Percentiles rank a stretch among this genome's conserved stretches.
Conservation (phyloP, 805 yeast species). For the Saturnispora gosingensis region DNA sequence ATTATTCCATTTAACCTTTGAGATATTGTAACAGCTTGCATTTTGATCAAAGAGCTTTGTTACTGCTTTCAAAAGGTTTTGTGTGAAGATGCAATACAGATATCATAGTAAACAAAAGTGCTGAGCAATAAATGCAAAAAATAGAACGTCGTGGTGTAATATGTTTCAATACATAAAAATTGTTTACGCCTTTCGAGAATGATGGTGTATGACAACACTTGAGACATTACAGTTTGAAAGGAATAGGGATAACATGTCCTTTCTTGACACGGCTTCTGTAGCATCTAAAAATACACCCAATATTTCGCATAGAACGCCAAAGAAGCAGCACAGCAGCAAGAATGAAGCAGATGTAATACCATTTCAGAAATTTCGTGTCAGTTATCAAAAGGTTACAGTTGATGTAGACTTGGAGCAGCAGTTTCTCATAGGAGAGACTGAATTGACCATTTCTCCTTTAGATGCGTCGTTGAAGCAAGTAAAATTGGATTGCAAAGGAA, state of each 20-base stretch:
- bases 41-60: too few relatives aligned
- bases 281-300: conserved; percentile 11
- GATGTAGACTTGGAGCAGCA: conserved; percentile 69
- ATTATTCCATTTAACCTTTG: too few relatives aligned
- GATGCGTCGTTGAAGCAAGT: conserved; percentile 48
- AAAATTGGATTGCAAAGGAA: conserved; percentile 72
- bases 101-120: neutral
- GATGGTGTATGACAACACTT: neutral
- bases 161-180: neutral
- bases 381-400: conserved; percentile 74
- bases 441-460: conserved; percentile 69
- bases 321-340: conserved; percentile 15
- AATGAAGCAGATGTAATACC: conserved; percentile 21
- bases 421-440: conserved; percentile 63
- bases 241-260: neutral
- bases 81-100: too few relatives aligned
- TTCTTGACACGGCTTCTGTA: conserved; percentile 3
- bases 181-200: neutral
- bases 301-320: conserved; percentile 14
- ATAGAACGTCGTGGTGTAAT: neutral
- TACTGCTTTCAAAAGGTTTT: too few relatives aligned
- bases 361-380: conserved; percentile 52
- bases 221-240: neutral
- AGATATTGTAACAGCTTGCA: too few relatives aligned
- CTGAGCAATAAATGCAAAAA: neutral